Percentiles rank a stretch among this genome's conserved stretches.
Evolutionary conservation across 768 basidiomycete genomes (phyloP).

Genomic region (Russula sp.): DNA sequence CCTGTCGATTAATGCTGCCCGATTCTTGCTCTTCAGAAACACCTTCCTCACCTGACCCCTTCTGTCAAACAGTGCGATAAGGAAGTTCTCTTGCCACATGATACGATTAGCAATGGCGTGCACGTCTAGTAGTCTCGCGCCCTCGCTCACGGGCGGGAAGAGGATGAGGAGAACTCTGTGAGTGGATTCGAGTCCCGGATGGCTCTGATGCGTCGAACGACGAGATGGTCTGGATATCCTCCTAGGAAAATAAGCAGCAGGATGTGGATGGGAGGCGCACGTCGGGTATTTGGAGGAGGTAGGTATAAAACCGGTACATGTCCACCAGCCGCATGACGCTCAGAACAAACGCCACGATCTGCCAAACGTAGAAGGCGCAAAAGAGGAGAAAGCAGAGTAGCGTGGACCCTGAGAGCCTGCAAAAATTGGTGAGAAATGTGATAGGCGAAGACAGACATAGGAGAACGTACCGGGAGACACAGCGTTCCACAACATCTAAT

Average conservation of each 20-base stretch:
- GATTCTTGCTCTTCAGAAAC: slow-evolving; percentile 82
- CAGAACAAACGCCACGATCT: too few species aligned
- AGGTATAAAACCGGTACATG: slow-evolving; percentile 56
- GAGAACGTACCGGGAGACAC: slow-evolving; percentile 70
- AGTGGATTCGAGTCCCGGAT: slow-evolving; percentile 47
- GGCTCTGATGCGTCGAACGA: slow-evolving; percentile 83
- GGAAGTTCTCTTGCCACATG: too few species aligned
- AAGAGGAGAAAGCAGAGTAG: too few species aligned
- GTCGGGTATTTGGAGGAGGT: slow-evolving; percentile 90
- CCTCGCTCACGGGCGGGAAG: slow-evolving; percentile 51
- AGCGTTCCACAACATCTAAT: slow-evolving; percentile 70
- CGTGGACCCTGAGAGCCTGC: too few species aligned
- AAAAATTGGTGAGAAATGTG: not conserved
- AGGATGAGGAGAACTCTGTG: slow-evolving; percentile 72
- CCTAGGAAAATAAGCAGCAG: slow-evolving; percentile 42
- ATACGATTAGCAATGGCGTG: slow-evolving; percentile 42
- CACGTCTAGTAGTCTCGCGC: slow-evolving; percentile 89
- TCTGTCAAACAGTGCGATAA: slow-evolving; percentile 89
- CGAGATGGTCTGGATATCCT: slow-evolving; percentile 95
- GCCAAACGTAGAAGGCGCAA: too few species aligned
- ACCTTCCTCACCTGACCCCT: slow-evolving; percentile 86
- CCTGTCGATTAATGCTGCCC: slow-evolving; percentile 76
- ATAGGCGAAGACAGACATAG: not conserved
- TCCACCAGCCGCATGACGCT: too few species aligned
- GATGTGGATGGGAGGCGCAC: slow-evolving; percentile 43